Base-by-base conservation (phyloP, 306 rosid genomes). In the Ormosia semicastrata region DNA sequence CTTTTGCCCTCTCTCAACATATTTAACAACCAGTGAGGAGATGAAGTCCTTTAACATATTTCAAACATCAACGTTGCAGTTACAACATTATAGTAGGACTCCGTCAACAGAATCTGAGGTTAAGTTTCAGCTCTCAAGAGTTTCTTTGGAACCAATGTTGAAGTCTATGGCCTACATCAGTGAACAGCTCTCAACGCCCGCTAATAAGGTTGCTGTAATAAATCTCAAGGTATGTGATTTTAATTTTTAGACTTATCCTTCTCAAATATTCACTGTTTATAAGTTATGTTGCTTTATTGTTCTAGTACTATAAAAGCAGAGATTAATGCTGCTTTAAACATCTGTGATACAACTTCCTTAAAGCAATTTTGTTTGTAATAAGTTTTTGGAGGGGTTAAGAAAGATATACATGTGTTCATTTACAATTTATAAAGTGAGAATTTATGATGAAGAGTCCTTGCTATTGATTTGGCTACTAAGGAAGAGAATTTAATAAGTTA, bases 141-240 rank as follows among this genome's bases (percentile, higher is more conserved):
- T 89, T 77, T 85, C 98, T 15, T 85, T 95, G 82, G 98, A 91
- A 81, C 99, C 98, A 18, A 92, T 93, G 94, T 83, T 95, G 85
- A 89, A 87, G 91, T 92, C 94, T 80, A 93, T 93, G 99, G 91
- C 97, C 59, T 88, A 88, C 89, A 94, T 93, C 74, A 92, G 90
- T 2, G 96, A 93, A 46, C 99, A 93, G 84, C 97, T 95, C 62
- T 93, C 99, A 33, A 72, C 93, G 71, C 97, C 99, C 41, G 94
- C 94, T 62, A 93, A 90, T 86, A 95, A 92, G 86, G 96, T 95
- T 84, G 98, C 99, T 71, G 96, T 93, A 83, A 91, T 95, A 84
- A 93, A 92, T 84, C 89, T 95, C 82, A 93, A 95, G 97, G 99
- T 93, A n/a, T 52, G 65, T 17, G 68, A 83, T 70, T 75, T 68